These are phyloP conservation scores for Leonotis leonurus DNA, from an alignment of 257 asterid species.

Conservation along the genomic window DNA sequence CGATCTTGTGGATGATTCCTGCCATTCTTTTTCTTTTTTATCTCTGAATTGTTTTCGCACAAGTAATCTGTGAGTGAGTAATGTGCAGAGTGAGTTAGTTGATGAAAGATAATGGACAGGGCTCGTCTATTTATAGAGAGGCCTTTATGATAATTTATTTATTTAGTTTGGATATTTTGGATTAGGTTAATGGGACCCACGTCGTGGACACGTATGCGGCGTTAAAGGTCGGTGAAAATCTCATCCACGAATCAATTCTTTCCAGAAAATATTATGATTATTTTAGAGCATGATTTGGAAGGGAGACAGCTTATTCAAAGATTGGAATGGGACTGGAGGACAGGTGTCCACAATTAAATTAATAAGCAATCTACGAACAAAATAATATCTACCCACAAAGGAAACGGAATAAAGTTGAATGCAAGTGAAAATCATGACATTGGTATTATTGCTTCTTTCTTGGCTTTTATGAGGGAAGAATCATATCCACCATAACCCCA, in stretches of 20 bases:
- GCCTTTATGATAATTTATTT: not conserved
- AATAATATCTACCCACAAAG: not conserved
- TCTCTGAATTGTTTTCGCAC: not conserved
- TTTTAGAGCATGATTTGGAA: not conserved
- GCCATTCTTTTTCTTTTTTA: conserved; percentile 34
- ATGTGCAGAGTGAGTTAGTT: not conserved
- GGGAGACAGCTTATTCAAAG: not conserved
- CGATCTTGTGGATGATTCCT: conserved; percentile 66
- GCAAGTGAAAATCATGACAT: not conserved
- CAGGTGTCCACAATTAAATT: not conserved
- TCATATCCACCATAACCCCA: not conserved
- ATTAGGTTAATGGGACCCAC: conserved; percentile 1
- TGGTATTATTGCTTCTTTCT: not conserved
- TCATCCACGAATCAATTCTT: not conserved
- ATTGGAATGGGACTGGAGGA: not conserved
- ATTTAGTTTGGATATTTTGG: not conserved
- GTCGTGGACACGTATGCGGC: conserved; percentile 16
- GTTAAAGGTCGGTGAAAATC: conserved; percentile 7
- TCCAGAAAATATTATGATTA: not conserved
- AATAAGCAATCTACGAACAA: too few relatives aligned
- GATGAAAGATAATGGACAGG: not conserved
- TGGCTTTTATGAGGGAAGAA: not conserved
- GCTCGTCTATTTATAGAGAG: conserved; percentile 15
- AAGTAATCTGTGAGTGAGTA: not conserved
- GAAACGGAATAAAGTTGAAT: too few relatives aligned